Percentiles rank a stretch among this genome's conserved stretches.
These are phyloP conservation scores for Fusarium sp. DNA, from an alignment of 2,329 filamentous ascomycete species.

Conservation along the genomic window DNA sequence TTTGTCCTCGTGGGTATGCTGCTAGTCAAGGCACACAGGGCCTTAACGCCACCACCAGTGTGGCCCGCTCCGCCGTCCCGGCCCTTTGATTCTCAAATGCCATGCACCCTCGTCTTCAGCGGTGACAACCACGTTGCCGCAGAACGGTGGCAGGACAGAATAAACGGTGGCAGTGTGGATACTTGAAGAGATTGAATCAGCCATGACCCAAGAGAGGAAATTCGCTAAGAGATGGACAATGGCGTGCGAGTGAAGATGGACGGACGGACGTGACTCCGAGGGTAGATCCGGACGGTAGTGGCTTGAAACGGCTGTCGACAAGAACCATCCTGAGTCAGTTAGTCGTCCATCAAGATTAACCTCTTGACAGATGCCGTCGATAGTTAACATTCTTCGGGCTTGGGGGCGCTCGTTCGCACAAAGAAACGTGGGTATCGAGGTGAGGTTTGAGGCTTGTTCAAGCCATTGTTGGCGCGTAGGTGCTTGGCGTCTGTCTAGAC, in stretches of 20 bases:
- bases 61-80: slow-evolving; percentile 25
- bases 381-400: not conserved
- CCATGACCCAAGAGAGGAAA: not conserved
- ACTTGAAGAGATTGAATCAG: not conserved
- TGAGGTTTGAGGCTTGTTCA: not conserved
- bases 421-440: not conserved
- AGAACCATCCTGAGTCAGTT: slow-evolving; percentile 1
- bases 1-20: not conserved
- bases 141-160: slow-evolving; percentile 15
- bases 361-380: not conserved
- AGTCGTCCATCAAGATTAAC: not conserved
- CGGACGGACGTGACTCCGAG: not conserved
- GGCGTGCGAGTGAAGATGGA: not conserved
- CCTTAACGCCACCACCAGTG: slow-evolving; percentile 24
- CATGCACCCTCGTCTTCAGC: slow-evolving; percentile 14
- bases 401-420: not conserved
- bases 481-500: slow-evolving; percentile 10
- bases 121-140: slow-evolving; percentile 4
- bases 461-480: not conserved
- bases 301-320: slow-evolving; percentile 17
- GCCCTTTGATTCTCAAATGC: not conserved
- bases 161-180: slow-evolving; percentile 19
- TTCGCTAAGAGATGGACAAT: not conserved
- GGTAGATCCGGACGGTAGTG: not conserved
- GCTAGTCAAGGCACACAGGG: slow-evolving; percentile 18